A percentile compares a stretch with the other conserved stretches of the same genome.
Conservation (phyloP, 768 basidiomycete genomes). For the Coprinopsis cinerea region DNA sequence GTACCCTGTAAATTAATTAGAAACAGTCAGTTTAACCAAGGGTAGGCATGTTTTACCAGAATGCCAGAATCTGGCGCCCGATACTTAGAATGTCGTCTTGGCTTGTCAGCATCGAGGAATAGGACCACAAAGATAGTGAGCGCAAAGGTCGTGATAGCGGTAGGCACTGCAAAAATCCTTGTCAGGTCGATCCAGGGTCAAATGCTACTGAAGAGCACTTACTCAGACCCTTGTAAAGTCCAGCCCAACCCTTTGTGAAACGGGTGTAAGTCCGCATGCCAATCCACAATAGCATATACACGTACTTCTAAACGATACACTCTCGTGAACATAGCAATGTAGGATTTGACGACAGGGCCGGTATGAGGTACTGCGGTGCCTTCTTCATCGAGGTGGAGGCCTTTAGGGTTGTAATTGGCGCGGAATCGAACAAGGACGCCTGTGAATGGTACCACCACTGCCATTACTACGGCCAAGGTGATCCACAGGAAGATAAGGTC, state of each 20-base stretch:
- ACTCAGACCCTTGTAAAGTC: conserved; percentile 79
- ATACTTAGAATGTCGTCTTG: conserved; percentile 56
- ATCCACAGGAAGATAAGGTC: conserved; percentile 36
- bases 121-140: conserved; percentile 53
- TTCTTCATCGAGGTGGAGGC: conserved; percentile 72
- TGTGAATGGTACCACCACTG: conserved; percentile 53
- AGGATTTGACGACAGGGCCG: conserved; percentile 71
- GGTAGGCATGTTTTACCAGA: conserved; percentile 25
- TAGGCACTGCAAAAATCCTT: conserved; percentile 30
- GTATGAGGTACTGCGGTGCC: conserved; percentile 72
- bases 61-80: conserved; percentile 56
- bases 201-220: conserved; percentile 14
- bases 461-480: conserved; percentile 48
- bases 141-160: conserved; percentile 42
- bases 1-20: conserved; percentile 36
- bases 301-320: conserved; percentile 70
- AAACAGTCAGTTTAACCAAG: not conserved
- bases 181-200: not conserved
- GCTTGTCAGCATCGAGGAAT: conserved; percentile 50
- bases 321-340: conserved; percentile 66
- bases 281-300: too few relatives aligned
- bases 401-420: conserved; percentile 84
- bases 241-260: conserved; percentile 65
- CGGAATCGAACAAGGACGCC: conserved; percentile 72
- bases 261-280: too few relatives aligned